A percentile compares a stretch with the other conserved stretches of the same genome.
These are phyloP conservation scores for Amaranthus cruentus DNA, from an alignment of 148 eudicot species.

Conservation along the genomic window DNA sequence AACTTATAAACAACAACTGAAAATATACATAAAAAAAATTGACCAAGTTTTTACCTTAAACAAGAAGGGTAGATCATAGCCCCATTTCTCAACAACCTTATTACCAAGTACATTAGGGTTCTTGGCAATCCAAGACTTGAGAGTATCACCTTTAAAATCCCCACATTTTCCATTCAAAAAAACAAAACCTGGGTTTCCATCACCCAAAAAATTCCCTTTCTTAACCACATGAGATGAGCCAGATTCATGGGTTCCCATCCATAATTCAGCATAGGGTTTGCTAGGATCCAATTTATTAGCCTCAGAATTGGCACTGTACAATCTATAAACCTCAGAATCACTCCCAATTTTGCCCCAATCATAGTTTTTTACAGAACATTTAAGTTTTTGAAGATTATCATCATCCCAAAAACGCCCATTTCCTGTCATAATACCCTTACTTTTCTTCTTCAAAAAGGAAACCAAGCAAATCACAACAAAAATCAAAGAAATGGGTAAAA, in stretches of 20 bases:
- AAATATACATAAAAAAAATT: background rate
- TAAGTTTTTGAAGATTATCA: slow-evolving; percentile 38
- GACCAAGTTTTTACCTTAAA: slow-evolving; percentile 55
- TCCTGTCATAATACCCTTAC: slow-evolving; percentile 30
- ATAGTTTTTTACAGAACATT: slow-evolving; percentile 67
- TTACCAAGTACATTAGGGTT: slow-evolving; percentile 69
- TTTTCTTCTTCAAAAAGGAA: slow-evolving; percentile 21
- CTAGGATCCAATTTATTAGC: slow-evolving; percentile 33
- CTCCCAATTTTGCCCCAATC: slow-evolving; percentile 74
- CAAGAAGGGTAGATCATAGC: slow-evolving; percentile 73
- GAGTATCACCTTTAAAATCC: slow-evolving; percentile 36
- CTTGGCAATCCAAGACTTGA: slow-evolving; percentile 60
- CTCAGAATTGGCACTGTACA: slow-evolving; percentile 47
- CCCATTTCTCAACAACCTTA: slow-evolving; percentile 60
- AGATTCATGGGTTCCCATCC: slow-evolving; percentile 96
- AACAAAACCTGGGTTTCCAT: slow-evolving; percentile 15
- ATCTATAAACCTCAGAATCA: slow-evolving; percentile 54
- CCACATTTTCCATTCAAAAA: slow-evolving; percentile 13
- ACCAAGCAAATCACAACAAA: slow-evolving; percentile 21
- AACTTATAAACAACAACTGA: background rate
- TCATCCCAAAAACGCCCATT: slow-evolving; percentile 15
- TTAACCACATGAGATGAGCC: slow-evolving; percentile 62
- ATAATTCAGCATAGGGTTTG: slow-evolving; percentile 73
- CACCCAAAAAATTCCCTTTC: slow-evolving; percentile 13
- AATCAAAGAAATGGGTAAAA: slow-evolving; percentile 23